Evolutionary conservation across 805 yeast genomes (phyloP).

Genomic region (Metschnikowia corniflorae): DNA sequence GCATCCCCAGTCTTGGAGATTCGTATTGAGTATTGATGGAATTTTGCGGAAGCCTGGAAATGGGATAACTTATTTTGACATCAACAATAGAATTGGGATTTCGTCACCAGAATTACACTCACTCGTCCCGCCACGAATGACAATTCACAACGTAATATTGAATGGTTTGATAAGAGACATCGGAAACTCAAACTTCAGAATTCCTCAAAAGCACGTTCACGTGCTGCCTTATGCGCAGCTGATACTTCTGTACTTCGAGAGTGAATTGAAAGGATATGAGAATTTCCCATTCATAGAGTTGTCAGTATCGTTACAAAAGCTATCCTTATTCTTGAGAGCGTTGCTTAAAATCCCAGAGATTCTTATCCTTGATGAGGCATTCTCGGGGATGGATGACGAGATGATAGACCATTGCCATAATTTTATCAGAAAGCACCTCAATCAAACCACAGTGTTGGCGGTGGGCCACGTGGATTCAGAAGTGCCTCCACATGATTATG

Average conservation of each 20-base stretch:
- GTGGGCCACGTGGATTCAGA: constrained; percentile 86
- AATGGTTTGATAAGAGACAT: constrained; percentile 62
- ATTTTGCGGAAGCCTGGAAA: constrained; percentile 69
- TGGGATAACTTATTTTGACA: constrained; percentile 68
- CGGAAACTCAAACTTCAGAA: constrained; percentile 56
- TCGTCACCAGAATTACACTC: constrained; percentile 92
- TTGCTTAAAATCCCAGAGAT: constrained; percentile 73
- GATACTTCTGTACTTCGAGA: constrained; percentile 22
- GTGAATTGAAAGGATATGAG: constrained; percentile 31
- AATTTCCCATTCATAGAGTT: constrained; percentile 50
- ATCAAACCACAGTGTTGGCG: constrained; percentile 61
- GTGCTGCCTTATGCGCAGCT: constrained; percentile 15
- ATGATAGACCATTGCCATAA: constrained; percentile 33
- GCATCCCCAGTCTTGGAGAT: constrained; percentile 95
- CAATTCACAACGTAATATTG: constrained; percentile 54
- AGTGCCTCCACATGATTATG: constrained; percentile 63
- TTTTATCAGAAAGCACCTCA: constrained; percentile 21
- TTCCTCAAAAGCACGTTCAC: constrained; percentile 32
- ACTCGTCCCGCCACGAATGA: constrained; percentile 59
- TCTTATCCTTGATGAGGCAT: constrained; percentile 85
- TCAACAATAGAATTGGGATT: constrained; percentile 76
- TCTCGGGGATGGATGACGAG: constrained; percentile 70
- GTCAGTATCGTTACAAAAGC: constrained; percentile 70
- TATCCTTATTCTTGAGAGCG: constrained; percentile 72
- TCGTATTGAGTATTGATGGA: constrained; percentile 60